Base-by-base conservation (phyloP, 805 yeast genomes). In the Saturnispora galanensis region DNA sequence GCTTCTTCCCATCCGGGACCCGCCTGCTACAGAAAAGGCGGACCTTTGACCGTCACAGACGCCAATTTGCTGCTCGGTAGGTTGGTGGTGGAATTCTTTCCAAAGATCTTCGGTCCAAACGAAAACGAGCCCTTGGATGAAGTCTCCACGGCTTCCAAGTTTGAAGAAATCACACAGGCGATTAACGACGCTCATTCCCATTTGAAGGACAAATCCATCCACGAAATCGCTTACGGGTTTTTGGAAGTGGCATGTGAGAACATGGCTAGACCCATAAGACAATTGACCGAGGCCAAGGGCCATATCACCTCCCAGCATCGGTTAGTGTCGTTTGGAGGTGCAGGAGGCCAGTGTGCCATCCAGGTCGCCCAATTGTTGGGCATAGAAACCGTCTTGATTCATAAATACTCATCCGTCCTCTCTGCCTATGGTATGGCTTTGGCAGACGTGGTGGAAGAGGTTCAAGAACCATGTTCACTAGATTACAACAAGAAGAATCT, bases 1-100 rank as follows among this genome's bases (percentile, higher is more conserved):
- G 95, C 95, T 8, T 73, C 87, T 4, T 84, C 94, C 2, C 89
- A 85, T 54, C 95, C 95, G 3, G 95, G 95, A 5, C 95, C 95
- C 2, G 85, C 89, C 1, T 84, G 90, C 56, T 85, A 85, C 63
- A 69, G 90, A 47, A 86, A 85, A 55, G 83, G 84, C 12, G 95
- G 95, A 10, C 90, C 89, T 0, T 63, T 85, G 42, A 84, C 95
- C 0, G 81, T 85, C 4, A 85, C 95, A 0, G 95, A 86, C 65
- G 95, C 95, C 3, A 85, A 85, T 53, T 63, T 86, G 44, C 67
- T 79, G 40, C 60, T 83, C 32, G 93, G 93, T 1, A 68, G 94
- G 45, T 69, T 86, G 31, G 66, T 81, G 5, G 85, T 89, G 1
- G 84, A 79, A 44, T 74, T 70, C 51, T 85, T 85, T 63, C 95